phyloP scores from a whole-genome alignment of 768 basidiomycete species.

The Termitomyces sp. region DNA sequence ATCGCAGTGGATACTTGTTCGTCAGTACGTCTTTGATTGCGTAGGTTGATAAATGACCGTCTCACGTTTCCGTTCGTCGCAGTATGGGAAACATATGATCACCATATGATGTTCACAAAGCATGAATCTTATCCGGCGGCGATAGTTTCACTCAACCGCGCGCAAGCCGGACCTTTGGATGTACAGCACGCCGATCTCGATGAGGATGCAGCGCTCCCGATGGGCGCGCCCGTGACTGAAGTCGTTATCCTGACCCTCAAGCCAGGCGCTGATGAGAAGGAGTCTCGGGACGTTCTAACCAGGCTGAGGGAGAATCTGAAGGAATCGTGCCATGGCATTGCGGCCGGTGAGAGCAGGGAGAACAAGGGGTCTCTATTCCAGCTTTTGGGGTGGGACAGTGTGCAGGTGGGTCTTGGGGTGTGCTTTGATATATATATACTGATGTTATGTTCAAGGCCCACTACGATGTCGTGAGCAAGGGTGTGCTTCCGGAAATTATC shows the following conservation, averaged over 20 bases:
- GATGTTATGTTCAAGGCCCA: conserved; percentile 3
- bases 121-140: background rate
- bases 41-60: background rate
- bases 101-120: conserved; percentile 4
- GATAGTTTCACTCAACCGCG: background rate
- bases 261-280: background rate
- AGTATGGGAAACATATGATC: conserved; percentile 12
- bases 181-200: conserved; percentile 9
- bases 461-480: conserved; percentile 3
- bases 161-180: background rate
- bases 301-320: background rate
- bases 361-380: conserved; percentile 1
- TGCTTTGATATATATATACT: too few species aligned
- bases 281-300: background rate
- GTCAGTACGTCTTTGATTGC: conserved; percentile 4
- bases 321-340: background rate
- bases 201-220: background rate
- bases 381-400: conserved; percentile 10
- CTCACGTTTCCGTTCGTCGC: too few species aligned
- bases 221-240: conserved; percentile 5
- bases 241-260: background rate
- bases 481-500: background rate
- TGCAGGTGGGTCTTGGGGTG: conserved; percentile 11
- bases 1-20: conserved; percentile 6
- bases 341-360: conserved; percentile 9